phyloP scores from a whole-genome alignment of 2,329 filamentous ascomycete species.

The Sclerotinia nivalis region DNA sequence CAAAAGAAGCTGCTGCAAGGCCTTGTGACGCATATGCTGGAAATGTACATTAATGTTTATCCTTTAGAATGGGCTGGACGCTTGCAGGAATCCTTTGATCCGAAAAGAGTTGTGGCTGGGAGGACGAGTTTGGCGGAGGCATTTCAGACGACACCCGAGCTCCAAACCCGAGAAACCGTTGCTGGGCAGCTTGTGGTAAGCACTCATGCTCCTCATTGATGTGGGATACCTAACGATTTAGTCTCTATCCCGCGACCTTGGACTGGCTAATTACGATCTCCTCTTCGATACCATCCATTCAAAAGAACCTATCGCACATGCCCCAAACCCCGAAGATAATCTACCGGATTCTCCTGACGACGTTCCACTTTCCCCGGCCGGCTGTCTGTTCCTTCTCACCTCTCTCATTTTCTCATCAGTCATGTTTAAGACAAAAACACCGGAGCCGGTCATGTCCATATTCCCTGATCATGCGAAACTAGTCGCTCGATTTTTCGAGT shows the following conservation, averaged over 20 bases:
- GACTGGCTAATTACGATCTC: conserved; percentile 49
- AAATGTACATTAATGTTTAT: conserved; percentile 68
- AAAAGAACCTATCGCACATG: conserved; percentile 44
- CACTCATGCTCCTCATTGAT: conserved; percentile 30
- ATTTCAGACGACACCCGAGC: conserved; percentile 62
- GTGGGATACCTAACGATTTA: conserved; percentile 26
- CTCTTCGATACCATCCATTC: conserved; percentile 49
- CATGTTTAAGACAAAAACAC: conserved; percentile 58
- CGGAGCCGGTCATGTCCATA: conserved; percentile 55
- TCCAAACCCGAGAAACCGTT: conserved; percentile 63
- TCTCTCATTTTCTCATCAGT: conserved; percentile 64
- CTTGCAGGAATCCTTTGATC: conserved; percentile 67
- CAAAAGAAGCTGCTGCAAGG: conserved; percentile 68
- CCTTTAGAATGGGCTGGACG: conserved; percentile 62
- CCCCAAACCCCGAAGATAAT: conserved; percentile 49
- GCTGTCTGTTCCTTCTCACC: conserved; percentile 58
- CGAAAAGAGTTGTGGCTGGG: conserved; percentile 62
- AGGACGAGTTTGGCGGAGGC: conserved; percentile 61
- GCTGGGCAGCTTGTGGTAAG: conserved; percentile 71
- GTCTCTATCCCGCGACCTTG: conserved; percentile 57
- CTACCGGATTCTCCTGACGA: conserved; percentile 50
- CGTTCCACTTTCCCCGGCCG: conserved; percentile 59
- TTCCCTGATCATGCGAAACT: conserved; percentile 62
- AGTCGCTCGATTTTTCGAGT: conserved; percentile 54
- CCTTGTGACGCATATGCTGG: conserved; percentile 75